A percentile compares a stretch with the other conserved stretches of the same genome.
Evolutionary conservation across 352 stramenopile genomes (phyloP).

Genomic region (Phytophthora ohioensis): DNA sequence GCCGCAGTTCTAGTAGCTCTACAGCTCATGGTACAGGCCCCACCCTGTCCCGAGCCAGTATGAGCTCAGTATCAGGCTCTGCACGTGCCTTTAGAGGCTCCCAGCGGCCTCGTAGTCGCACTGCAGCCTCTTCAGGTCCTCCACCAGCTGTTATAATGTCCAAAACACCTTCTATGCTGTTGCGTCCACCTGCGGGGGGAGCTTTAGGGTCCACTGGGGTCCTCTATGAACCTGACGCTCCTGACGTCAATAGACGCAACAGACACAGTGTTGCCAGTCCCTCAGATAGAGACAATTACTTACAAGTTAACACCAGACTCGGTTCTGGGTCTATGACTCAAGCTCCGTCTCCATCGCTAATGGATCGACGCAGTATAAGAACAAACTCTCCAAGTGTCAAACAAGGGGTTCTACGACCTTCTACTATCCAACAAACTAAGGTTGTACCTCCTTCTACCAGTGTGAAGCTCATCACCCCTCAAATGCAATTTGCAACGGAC

Average conservation of each 20-base stretch:
- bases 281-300: slow-evolving; percentile 25
- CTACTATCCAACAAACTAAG: slow-evolving; percentile 29
- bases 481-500: slow-evolving; percentile 73
- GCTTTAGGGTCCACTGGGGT: slow-evolving; percentile 23
- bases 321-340: not conserved
- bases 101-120: slow-evolving; percentile 46
- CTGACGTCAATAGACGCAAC: slow-evolving; percentile 7
- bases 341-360: slow-evolving; percentile 2
- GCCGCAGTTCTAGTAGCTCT: slow-evolving; percentile 27
- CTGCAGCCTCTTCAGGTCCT: slow-evolving; percentile 1
- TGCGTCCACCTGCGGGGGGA: slow-evolving; percentile 25
- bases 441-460: slow-evolving; percentile 37
- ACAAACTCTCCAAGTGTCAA: not conserved
- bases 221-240: slow-evolving; percentile 36
- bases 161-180: slow-evolving; percentile 56
- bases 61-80: slow-evolving; percentile 12
- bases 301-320: slow-evolving; percentile 31
- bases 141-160: slow-evolving; percentile 40
- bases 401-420: not conserved
- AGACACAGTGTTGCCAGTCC: slow-evolving; percentile 8
- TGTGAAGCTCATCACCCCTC: slow-evolving; percentile 68
- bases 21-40: slow-evolving; percentile 15
- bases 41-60: slow-evolving; percentile 14
- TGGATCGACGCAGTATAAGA: slow-evolving; percentile 20
- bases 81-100: slow-evolving; percentile 30